Base-by-base conservation (phyloP, 2,329 filamentous ascomycete genomes). In the Phialocephala subalpina region DNA sequence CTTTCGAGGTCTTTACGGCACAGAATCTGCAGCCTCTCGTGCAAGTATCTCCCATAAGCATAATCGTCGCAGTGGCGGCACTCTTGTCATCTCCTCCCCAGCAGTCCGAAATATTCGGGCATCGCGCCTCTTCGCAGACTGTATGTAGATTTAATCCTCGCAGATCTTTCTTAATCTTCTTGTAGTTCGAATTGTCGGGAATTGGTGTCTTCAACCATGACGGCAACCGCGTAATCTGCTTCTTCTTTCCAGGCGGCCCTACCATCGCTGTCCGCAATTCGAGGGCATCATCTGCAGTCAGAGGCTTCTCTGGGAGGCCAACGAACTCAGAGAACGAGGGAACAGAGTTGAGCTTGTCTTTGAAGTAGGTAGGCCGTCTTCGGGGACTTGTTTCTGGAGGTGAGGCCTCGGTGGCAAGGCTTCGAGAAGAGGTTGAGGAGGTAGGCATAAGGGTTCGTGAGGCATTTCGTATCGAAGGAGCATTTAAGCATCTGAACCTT, bases 21-120 rank as follows among this genome's bases (percentile, higher is more conserved):
- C 96, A 99, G 84, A 99, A 99, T 61, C 96, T 89, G 80, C 96
- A 99, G 20, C 95, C 96, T 67, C 96, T 87, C 20, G 96, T 99
- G 80, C 96, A 99, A 9, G 95, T 98, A 79, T 99, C 96, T 70
- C 96, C 96, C 94, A 98, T 98, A 57, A 99, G 83, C 96, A 99
- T 99, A 80, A 99, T 98, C 12, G 96, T 99, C 2, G 96, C 96
- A 36, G 96, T 99, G 4, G 96, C 96, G 29, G 93, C 91, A 71
- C 89, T 90, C 82, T 97, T 97, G 78, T 91, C 88, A 76, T 85
- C 89, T 38, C 96, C 96, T 68, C 96, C 96, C 96, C 96, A 99
- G 83, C 96, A 99, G 78, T 98, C 95, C 69, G 92, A 94, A 67
- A 99, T 97, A 80, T 99, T 99, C 67, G 96, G 96, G 80, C 96